Evolutionary conservation across 805 yeast genomes (phyloP).

Genomic region (Candida ulmi): DNA sequence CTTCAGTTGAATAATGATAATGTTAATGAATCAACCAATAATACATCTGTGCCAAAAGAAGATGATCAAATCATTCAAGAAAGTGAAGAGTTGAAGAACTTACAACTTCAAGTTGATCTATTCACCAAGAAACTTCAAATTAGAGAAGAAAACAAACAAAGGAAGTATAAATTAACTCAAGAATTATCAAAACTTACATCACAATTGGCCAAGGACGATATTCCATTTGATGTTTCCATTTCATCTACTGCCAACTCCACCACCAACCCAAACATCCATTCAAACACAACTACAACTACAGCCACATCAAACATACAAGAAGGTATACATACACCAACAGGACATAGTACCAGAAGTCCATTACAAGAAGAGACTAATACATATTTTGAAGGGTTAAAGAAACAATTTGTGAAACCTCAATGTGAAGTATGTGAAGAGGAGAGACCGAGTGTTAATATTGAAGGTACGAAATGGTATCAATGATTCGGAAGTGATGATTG

Average conservation of each 20-base stretch:
- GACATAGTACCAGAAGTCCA: background rate
- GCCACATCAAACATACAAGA: no score
- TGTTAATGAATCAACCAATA: background rate
- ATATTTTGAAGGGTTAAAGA: background rate
- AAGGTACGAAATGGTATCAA: conserved; percentile 28
- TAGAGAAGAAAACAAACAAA: conserved; percentile 29
- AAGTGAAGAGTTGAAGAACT: conserved; percentile 27
- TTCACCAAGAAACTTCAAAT: conserved; percentile 26
- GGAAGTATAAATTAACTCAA: conserved; percentile 27
- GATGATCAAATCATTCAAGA: conserved; percentile 29
- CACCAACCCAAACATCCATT: no score
- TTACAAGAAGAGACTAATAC: background rate
- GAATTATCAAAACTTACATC: conserved; percentile 23
- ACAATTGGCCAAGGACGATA: conserved; percentile 14
- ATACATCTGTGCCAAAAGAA: conserved; percentile 20
- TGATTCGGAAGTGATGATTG: background rate
- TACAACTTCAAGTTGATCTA: conserved; percentile 28
- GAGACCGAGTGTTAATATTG: conserved; percentile 8
- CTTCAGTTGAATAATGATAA: background rate
- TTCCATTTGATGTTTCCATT: background rate
- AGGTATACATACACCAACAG: background rate
- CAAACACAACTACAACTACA: background rate
- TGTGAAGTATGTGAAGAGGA: background rate
- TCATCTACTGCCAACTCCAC: no score
- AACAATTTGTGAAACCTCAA: background rate